Evolutionary conservation across 257 asterid genomes (phyloP).

Genomic region (Capsicum rhomboideum): DNA sequence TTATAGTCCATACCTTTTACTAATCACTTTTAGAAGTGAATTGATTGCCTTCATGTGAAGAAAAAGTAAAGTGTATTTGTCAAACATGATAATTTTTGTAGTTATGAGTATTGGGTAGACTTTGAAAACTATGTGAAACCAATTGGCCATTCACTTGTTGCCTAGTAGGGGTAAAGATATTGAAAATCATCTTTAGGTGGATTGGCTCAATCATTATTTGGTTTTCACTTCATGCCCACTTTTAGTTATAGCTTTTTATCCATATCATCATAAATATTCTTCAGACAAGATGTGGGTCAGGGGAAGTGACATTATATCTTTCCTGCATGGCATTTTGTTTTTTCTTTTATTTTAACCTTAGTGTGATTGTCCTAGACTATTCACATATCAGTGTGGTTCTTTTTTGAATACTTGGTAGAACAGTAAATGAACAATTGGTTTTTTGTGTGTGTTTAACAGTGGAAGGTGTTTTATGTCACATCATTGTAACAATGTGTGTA

Average conservation of each 20-base stretch:
- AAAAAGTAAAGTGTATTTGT: neutral
- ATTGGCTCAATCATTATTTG: constrained; percentile 8
- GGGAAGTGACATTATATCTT: neutral
- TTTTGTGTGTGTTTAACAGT: neutral
- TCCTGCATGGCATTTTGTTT: neutral
- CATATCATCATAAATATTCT: constrained; percentile 11
- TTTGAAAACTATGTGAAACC: neutral
- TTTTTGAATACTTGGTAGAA: neutral
- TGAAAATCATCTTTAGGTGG: constrained; percentile 2
- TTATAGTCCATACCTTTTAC: constrained; percentile 1
- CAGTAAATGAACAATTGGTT: neutral
- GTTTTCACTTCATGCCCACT: constrained; percentile 5
- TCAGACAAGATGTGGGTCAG: neutral
- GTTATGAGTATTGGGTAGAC: neutral
- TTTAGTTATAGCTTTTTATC: constrained; percentile 8
- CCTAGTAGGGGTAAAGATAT: neutral
- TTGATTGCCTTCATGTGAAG: neutral
- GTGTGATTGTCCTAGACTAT: neutral
- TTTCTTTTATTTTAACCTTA: neutral
- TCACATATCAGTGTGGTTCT: neutral
- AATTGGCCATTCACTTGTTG: neutral
- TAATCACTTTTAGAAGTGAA: neutral
- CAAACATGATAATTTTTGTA: neutral
- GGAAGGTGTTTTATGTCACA: neutral
- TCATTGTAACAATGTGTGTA: neutral